Evolutionary conservation across 108 stramenopile genomes (phyloP).

Genomic region (Seminavis robusta): DNA sequence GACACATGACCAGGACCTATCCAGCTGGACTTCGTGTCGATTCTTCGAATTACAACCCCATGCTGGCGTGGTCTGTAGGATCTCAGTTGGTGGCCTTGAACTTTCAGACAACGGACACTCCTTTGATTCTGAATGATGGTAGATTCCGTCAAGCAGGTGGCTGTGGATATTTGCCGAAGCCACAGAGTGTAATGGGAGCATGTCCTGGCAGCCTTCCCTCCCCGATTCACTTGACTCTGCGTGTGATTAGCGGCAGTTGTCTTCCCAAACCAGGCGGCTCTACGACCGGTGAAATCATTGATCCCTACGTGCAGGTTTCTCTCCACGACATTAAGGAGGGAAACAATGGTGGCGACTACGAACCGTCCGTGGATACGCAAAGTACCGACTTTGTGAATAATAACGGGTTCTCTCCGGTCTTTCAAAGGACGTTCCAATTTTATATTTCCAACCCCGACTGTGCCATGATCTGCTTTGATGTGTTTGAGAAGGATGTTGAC

Average conservation of each 20-base stretch:
- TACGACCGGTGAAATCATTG: slow-evolving; percentile 66
- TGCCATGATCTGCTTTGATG: slow-evolving; percentile 68
- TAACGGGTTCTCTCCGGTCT: slow-evolving; percentile 77
- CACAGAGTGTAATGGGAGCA: slow-evolving; percentile 36
- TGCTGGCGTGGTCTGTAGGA: slow-evolving; percentile 86
- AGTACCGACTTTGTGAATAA: slow-evolving; percentile 43
- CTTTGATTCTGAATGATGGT: slow-evolving; percentile 85
- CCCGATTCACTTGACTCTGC: slow-evolving; percentile 33
- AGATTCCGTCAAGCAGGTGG: slow-evolving; percentile 81
- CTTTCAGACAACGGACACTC: slow-evolving; percentile 79
- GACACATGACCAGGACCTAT: slow-evolving; percentile 84
- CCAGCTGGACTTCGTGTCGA: slow-evolving; percentile 82
- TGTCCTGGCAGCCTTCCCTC: too few species aligned
- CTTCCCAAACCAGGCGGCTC: slow-evolving; percentile 79
- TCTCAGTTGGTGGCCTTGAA: slow-evolving; percentile 93
- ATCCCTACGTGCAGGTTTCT: slow-evolving; percentile 71
- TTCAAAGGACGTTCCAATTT: slow-evolving; percentile 33
- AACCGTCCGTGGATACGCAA: slow-evolving; percentile 1
- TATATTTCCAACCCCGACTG: slow-evolving; percentile 50
- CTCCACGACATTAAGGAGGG: slow-evolving; percentile 57
- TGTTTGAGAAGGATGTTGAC: slow-evolving; percentile 58
- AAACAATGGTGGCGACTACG: slow-evolving; percentile 13
- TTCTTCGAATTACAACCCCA: slow-evolving; percentile 92
- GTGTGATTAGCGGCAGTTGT: slow-evolving; percentile 58
- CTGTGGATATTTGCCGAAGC: slow-evolving; percentile 92